Conservation (phyloP, 495 filamentous ascomycete genomes). For the Tuber borchii region DNA sequence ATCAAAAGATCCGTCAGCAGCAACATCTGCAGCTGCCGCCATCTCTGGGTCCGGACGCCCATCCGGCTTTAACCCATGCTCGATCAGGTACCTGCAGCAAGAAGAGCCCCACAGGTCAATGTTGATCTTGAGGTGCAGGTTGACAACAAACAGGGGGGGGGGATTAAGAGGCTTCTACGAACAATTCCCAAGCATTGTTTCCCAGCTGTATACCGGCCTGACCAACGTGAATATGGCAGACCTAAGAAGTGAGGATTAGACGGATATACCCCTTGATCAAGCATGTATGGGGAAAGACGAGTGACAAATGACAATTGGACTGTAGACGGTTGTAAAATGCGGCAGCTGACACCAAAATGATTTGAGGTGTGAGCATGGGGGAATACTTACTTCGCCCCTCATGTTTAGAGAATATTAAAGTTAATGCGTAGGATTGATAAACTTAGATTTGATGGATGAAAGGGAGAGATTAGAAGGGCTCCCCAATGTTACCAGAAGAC, state of each 20-base stretch:
- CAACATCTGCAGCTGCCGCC: conserved; percentile 50
- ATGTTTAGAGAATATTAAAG: conserved; percentile 43
- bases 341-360: conserved; percentile 14
- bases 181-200: conserved; percentile 90
- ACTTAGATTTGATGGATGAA: conserved; percentile 5
- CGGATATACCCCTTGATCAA: conserved; percentile 14
- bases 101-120: conserved; percentile 8
- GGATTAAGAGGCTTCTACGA: conserved; percentile 50
- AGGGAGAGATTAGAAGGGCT: conserved; percentile 17
- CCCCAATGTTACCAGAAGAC: neutral
- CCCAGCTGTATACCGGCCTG: conserved; percentile 91
- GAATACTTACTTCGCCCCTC: conserved; percentile 51
- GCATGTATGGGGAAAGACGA: conserved; percentile 19
- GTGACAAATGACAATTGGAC: neutral
- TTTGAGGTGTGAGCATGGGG: conserved; percentile 2
- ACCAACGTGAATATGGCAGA: conserved; percentile 85
- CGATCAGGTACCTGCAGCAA: conserved; percentile 67
- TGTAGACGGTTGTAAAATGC: neutral
- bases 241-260: conserved; percentile 47
- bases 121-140: conserved; percentile 19
- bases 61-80: conserved; percentile 78
- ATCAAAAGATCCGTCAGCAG: conserved; percentile 67
- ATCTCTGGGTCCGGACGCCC: conserved; percentile 60
- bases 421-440: conserved; percentile 12
- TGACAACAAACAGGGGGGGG: conserved; percentile 15